Evolutionary conservation across 441 rosid species (phyloP).

Genomic region (Jatropha podagrica): DNA sequence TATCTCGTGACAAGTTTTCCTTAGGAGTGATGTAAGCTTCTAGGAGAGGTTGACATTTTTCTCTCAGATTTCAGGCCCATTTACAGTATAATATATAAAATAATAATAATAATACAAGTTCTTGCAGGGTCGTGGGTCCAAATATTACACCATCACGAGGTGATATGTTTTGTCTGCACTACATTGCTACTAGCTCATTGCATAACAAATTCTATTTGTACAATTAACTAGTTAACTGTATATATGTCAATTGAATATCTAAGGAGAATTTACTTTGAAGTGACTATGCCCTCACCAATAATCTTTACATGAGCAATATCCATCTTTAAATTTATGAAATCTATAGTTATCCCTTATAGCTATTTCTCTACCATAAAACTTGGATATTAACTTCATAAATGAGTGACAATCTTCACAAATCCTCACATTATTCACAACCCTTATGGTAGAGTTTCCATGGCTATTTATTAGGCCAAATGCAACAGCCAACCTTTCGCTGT

Average conservation of each 20-base stretch:
- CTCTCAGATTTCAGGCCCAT: not conserved
- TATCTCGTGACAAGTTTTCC: not conserved
- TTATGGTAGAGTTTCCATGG: slow-evolving; percentile 8
- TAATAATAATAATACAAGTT: not conserved
- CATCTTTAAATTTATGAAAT: slow-evolving; percentile 15
- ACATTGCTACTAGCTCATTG: not conserved
- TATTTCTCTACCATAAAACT: slow-evolving; percentile 16
- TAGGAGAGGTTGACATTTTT: slow-evolving; percentile 14
- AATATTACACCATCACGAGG: not conserved
- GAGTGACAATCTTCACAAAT: slow-evolving; percentile 21
- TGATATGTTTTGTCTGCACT: not conserved
- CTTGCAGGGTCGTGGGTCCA: slow-evolving; percentile 4
- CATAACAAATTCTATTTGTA: not conserved
- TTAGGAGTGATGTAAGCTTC: slow-evolving; percentile 2
- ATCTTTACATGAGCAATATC: slow-evolving; percentile 20
- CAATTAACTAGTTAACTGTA: too few relatives aligned
- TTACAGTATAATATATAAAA: not conserved
- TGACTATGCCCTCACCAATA: not conserved
- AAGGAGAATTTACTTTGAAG: too few relatives aligned
- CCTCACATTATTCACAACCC: slow-evolving; percentile 17
- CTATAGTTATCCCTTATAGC: slow-evolving; percentile 16
- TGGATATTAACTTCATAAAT: slow-evolving; percentile 11
- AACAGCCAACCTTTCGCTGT: slow-evolving; percentile 16
- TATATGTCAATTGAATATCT: too few relatives aligned
- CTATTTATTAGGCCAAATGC: slow-evolving; percentile 15